Evolutionary conservation across 2,329 filamentous ascomycete genomes (phyloP), one percentile per base, ranked within the genome.

Genomic region (Cercospora nicotianae): DNA sequence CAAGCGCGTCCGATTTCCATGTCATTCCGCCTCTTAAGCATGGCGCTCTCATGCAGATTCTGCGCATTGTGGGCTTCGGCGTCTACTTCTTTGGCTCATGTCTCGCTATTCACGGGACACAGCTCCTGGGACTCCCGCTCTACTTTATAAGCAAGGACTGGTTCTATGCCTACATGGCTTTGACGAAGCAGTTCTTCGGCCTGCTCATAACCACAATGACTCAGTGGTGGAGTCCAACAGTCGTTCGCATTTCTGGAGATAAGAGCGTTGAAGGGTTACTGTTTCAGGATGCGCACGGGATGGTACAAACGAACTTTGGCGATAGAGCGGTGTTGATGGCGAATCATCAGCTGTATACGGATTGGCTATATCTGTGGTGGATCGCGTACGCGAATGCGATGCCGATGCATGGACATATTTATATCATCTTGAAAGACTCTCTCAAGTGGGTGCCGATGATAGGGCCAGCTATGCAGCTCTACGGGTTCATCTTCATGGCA

Each of bases 351-450:
- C 79, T 84, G 67, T 73, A 77, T 79, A 94, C 92, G 9, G 92
- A 96, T 80, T 96, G 92, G 92, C 80, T 96, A 20, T 96, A 96
- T 78, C 86, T 96, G n/a, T 96, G 93, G 93, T 96, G 93, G 93
- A 88, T 90, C 23, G 90, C 88, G 59, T 96, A 96, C 76, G 90
- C 91, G 36, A 89, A 90, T 45, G 58, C 59, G 12, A 67, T 72
- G 28, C 84, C 85, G 42, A 92, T 92, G 87, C 91, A 95, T 75
- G 93, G 93, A 9, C 90, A 94, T 77, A 84, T 96, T 73, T 96
- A 92, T 82, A 96, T 96, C 77, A 94, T 96, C 75, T 85, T 96
- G 68, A 96, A 96, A 77, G 91, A 96, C 77, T 93, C 91, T 2
- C 85, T 96, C 68, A 93, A 91, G 78, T 91, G 88, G 77, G 89